These are phyloP conservation scores for Phialophora macrospora DNA, from an alignment of 2,329 filamentous ascomycete genomes.

Conservation along the genomic window DNA sequence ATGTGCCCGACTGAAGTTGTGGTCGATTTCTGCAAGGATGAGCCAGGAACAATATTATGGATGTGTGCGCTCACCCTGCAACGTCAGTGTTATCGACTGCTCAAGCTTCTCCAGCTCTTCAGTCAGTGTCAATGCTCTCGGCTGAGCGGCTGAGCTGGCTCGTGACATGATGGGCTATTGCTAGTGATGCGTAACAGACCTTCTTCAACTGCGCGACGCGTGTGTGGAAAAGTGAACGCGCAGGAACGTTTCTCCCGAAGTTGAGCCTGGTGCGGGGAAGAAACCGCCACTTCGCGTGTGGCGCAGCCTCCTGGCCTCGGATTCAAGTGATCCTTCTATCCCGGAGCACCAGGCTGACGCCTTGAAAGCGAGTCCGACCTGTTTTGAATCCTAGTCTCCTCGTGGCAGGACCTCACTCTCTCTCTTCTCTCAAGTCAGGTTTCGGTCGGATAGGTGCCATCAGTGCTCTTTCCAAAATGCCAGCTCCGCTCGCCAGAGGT, in stretches of 20 bases:
- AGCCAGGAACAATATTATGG: background rate
- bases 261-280: slow-evolving; percentile 13
- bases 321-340: background rate
- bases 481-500: slow-evolving; percentile 57
- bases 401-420: background rate
- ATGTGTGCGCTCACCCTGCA: slow-evolving; percentile 70
- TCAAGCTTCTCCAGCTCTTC: slow-evolving; percentile 96
- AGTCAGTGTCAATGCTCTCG: slow-evolving; percentile 73
- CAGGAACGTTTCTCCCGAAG: slow-evolving; percentile 4
- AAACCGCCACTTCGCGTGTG: slow-evolving; percentile 20
- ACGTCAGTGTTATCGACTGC: slow-evolving; percentile 92
- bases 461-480: slow-evolving; percentile 45
- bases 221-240: background rate
- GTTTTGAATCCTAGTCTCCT: slow-evolving; percentile 9
- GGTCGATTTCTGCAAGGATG: slow-evolving; percentile 80
- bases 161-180: slow-evolving; percentile 32
- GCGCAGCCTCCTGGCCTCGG: slow-evolving; percentile 19
- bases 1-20: slow-evolving; percentile 96
- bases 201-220: slow-evolving; percentile 9
- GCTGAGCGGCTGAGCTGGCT: slow-evolving; percentile 25
- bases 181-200: background rate
- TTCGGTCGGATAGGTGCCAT: background rate
- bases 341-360: slow-evolving; percentile 29
- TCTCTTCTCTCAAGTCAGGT: slow-evolving; percentile 2
- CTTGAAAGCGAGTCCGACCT: slow-evolving; percentile 10